A percentile compares a stretch with the other conserved stretches of the same genome.
Conservation (phyloP, 2,329 filamentous ascomycete species). For the Aspergillus pseudoterreus region DNA sequence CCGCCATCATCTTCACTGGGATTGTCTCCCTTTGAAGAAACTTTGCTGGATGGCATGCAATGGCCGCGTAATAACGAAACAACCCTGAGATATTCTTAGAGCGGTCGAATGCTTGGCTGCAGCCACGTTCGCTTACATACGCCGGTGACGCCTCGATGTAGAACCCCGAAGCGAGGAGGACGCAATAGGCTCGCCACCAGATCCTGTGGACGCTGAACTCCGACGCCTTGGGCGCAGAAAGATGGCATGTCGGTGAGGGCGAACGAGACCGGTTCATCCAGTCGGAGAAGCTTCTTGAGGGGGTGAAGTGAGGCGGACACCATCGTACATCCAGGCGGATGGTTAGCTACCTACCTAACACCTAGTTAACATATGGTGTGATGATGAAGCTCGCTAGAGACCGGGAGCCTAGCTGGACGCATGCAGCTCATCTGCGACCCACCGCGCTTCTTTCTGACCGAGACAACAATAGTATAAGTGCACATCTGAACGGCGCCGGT, state of each 20-base stretch:
- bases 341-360: background rate
- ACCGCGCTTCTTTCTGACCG: background rate
- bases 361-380: background rate
- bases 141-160: background rate
- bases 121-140: constrained; percentile 1
- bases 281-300: no score
- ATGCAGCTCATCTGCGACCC: background rate
- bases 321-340: background rate
- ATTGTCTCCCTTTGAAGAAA: no score
- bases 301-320: background rate
- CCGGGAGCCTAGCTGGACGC: background rate
- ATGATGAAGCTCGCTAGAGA: background rate
- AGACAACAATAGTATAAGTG: background rate
- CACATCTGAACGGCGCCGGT: no score
- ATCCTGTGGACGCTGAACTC: background rate
- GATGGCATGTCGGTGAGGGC: background rate
- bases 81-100: background rate
- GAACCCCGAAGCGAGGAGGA: constrained; percentile 6
- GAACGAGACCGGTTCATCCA: background rate
- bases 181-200: constrained; percentile 13
- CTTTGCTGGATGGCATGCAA: no score
- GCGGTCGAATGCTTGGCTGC: background rate
- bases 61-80: no score
- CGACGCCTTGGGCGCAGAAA: no score
- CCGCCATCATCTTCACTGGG: no score